Conservation (phyloP, 805 yeast species). For the Candida sithepensis region DNA sequence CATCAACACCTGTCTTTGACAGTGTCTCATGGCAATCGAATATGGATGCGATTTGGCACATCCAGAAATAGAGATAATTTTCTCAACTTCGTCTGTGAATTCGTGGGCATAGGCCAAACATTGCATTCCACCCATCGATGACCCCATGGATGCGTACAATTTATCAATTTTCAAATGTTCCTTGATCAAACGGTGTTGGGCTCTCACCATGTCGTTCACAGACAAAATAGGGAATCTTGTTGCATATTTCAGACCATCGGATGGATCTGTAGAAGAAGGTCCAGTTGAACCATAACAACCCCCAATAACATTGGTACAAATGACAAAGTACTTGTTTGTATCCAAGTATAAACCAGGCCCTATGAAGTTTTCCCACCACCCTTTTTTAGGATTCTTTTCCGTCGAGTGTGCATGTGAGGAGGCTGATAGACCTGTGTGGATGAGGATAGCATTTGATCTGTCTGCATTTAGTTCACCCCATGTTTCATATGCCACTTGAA, state of each 20-base stretch:
- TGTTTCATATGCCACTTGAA: constrained; percentile 84
- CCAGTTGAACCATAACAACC: constrained; percentile 97
- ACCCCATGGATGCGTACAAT: constrained; percentile 78
- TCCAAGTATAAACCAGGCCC: constrained; percentile 82
- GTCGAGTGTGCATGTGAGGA: constrained; percentile 92
- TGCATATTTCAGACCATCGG: constrained; percentile 63
- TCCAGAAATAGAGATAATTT: constrained; percentile 79
- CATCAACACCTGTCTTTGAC: constrained; percentile 91
- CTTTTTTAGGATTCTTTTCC: constrained; percentile 59
- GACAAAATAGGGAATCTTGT: constrained; percentile 86
- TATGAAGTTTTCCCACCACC: constrained; percentile 96
- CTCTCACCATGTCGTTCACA: constrained; percentile 86
- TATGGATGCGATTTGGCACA: constrained; percentile 94
- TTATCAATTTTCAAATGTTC: constrained; percentile 60
- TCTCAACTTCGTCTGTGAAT: constrained; percentile 71
- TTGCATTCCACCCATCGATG: constrained; percentile 99
- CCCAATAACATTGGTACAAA: constrained; percentile 89
- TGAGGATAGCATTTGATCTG: constrained; percentile 67
- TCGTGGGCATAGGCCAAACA: constrained; percentile 83
- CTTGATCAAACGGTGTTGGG: constrained; percentile 67
- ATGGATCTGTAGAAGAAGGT: constrained; percentile 77
- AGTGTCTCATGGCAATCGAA: constrained; percentile 88
- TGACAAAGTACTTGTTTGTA: constrained; percentile 74
- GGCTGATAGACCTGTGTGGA: constrained; percentile 91
- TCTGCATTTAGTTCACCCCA: constrained; percentile 76